A percentile compares a stretch with the other conserved stretches of the same genome.
These are phyloP conservation scores for Neurospora tetrasperma DNA, from an alignment of 495 filamentous ascomycete species.

Conservation along the genomic window DNA sequence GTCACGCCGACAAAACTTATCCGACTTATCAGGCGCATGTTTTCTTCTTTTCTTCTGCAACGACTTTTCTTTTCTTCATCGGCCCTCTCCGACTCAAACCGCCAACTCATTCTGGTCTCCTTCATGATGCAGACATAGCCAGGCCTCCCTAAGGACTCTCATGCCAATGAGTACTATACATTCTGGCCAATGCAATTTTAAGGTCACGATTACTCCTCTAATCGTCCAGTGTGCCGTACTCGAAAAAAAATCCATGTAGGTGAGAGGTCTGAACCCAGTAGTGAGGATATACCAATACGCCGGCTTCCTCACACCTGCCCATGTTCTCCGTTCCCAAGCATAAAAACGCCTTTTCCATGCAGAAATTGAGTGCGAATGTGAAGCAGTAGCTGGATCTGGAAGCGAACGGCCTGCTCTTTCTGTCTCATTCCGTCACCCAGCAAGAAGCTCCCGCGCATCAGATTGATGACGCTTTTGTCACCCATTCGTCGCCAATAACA, in stretches of 20 bases:
- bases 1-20: neutral
- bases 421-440: neutral
- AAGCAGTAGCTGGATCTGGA: neutral
- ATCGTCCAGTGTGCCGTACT: neutral
- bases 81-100: neutral
- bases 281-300: neutral
- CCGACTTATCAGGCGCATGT: neutral
- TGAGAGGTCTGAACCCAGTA: neutral
- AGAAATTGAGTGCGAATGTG: conserved; percentile 5
- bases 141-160: neutral
- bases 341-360: conserved; percentile 27
- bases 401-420: neutral
- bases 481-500: neutral
- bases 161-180: neutral
- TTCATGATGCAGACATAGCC: neutral
- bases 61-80: neutral
- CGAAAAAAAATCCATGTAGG: neutral
- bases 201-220: conserved; percentile 13
- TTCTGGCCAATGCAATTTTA: conserved; percentile 18
- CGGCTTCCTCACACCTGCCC: neutral
- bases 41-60: neutral
- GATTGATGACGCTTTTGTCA: neutral
- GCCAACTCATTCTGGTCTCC: neutral
- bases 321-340: neutral
- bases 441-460: neutral